These are phyloP conservation scores for Acanthamoeba healyi DNA, from an alignment of 208 protist species.

Conservation along the genomic window DNA sequence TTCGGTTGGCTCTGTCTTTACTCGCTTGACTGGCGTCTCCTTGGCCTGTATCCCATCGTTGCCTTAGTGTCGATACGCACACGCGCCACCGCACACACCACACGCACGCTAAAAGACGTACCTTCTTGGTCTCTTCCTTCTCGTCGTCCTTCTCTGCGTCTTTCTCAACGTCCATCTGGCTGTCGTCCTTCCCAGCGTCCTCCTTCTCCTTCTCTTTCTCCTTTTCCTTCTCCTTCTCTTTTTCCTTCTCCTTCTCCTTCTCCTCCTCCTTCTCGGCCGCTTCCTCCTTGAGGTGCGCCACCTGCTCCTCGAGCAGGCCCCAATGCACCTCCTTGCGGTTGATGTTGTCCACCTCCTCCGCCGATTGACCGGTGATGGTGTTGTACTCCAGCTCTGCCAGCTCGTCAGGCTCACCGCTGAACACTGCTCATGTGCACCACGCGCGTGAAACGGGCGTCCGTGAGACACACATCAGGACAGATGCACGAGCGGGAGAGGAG, in stretches of 20 bases:
- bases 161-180: conserved; percentile 64
- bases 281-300: conserved; percentile 35
- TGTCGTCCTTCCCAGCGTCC: background rate
- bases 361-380: conserved; percentile 26
- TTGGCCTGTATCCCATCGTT: background rate
- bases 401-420: conserved; percentile 69
- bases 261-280: conserved; percentile 7
- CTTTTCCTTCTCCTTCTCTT: conserved; percentile 51
- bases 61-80: background rate
- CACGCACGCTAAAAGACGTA: background rate
- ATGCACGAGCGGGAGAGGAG: background rate
- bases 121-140: conserved; percentile 33
- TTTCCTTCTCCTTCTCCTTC: conserved; percentile 18
- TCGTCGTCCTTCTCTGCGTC: conserved; percentile 63
- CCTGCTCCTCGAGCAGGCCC: conserved; percentile 73
- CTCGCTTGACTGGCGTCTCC: background rate
- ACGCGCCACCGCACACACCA: too few relatives aligned
- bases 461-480: too few relatives aligned
- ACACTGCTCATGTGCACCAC: conserved; percentile 43
- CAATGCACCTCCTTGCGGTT: conserved; percentile 71
- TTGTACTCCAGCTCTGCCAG: conserved; percentile 42
- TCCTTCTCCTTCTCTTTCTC: conserved; percentile 25
- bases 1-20: conserved; percentile 66
- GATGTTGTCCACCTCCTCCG: conserved; percentile 57
- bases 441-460: conserved; percentile 3